phyloP scores from a whole-genome alignment of 345 rosid species.

The Hirschfeldia incana region DNA sequence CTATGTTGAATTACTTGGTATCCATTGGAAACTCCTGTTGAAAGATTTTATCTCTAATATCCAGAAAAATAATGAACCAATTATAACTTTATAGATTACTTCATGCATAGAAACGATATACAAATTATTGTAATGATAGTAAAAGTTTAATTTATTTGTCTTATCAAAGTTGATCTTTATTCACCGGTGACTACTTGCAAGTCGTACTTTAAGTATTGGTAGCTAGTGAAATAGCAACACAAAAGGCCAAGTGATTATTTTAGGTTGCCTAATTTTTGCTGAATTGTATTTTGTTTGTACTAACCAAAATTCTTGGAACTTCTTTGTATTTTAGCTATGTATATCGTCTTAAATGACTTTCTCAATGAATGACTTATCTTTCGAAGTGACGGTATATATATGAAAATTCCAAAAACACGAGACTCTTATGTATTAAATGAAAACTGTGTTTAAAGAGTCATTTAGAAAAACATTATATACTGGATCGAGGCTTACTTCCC shows the following conservation, averaged over 20 bases:
- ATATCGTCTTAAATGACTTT: constrained; percentile 4
- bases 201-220: constrained; percentile 7
- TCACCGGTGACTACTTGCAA: not conserved
- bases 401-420: not conserved
- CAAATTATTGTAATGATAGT: not conserved
- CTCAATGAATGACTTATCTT: constrained; percentile 10
- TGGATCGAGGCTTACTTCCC: not conserved
- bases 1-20: too few species aligned
- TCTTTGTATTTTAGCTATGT: constrained; percentile 19
- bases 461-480: not conserved
- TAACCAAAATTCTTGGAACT: constrained; percentile 15
- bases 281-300: constrained; percentile 36
- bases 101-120: not conserved
- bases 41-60: too few species aligned
- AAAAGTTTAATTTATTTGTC: not conserved
- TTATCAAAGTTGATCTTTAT: not conserved
- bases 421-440: not conserved
- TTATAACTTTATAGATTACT: not conserved
- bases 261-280: constrained; percentile 43
- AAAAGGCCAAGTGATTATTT: constrained; percentile 32
- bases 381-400: not conserved
- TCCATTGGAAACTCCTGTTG: too few species aligned
- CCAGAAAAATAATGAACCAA: too few species aligned
- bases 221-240: constrained; percentile 19
- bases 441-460: not conserved